phyloP scores from a whole-genome alignment of 2,329 filamentous ascomycete species.

The Elsinoe batatas region DNA sequence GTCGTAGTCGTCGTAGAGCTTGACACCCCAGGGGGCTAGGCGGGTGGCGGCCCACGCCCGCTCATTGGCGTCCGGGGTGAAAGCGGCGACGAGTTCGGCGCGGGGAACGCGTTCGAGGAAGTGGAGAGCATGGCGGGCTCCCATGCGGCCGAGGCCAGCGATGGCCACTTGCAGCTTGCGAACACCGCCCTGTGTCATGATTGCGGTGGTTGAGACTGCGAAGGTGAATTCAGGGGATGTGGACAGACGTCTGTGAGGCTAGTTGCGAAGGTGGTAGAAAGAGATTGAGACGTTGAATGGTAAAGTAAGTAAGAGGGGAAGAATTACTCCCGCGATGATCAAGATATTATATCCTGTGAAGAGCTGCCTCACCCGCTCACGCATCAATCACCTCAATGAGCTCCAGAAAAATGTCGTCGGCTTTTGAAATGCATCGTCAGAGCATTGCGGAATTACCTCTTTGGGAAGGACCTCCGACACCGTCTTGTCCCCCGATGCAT shows the following conservation, averaged over 20 bases:
- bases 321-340: neutral
- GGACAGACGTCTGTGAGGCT: neutral
- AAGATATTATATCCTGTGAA: too few relatives aligned
- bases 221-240: neutral
- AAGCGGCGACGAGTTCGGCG: constrained; percentile 39
- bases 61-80: constrained; percentile 35
- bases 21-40: constrained; percentile 44
- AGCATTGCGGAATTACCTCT: neutral
- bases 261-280: neutral
- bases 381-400: neutral
- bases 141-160: constrained; percentile 42
- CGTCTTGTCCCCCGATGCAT: too few relatives aligned
- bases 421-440: neutral
- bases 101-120: constrained; percentile 38
- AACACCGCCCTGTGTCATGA: neutral
- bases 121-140: constrained; percentile 39
- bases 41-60: constrained; percentile 40
- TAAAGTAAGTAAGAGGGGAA: neutral
- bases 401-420: neutral
- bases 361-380: too few relatives aligned
- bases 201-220: neutral
- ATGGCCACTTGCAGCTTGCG: constrained; percentile 37
- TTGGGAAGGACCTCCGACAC: neutral
- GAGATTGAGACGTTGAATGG: neutral
- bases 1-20: constrained; percentile 45